These are phyloP conservation scores for Fusarium neocosmosporiellum DNA, from an alignment of 2,329 filamentous ascomycete species.

Conservation along the genomic window DNA sequence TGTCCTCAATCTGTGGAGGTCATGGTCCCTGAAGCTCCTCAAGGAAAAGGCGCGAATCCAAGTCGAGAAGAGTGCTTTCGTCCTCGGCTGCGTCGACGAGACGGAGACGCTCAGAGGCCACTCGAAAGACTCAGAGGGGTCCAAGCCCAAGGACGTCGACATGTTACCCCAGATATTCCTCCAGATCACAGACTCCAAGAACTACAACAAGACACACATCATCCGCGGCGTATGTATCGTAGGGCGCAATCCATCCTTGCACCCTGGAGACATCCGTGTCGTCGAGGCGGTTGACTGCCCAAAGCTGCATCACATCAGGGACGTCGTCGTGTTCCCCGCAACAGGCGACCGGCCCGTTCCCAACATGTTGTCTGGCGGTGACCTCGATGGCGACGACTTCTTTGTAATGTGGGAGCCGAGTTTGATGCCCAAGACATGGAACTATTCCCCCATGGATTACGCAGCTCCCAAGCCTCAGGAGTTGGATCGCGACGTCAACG, in stretches of 20 bases:
- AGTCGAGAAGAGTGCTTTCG: slow-evolving; percentile 84
- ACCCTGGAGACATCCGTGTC: slow-evolving; percentile 90
- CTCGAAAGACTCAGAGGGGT: slow-evolving; percentile 58
- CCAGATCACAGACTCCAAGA: slow-evolving; percentile 74
- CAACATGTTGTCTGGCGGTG: slow-evolving; percentile 95
- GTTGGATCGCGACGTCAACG: slow-evolving; percentile 71
- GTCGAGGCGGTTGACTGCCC: slow-evolving; percentile 84
- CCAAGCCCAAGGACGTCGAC: slow-evolving; percentile 56
- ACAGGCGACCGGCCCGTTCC: slow-evolving; percentile 86
- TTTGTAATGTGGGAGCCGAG: slow-evolving; percentile 90
- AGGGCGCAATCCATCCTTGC: slow-evolving; percentile 91
- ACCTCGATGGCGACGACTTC: slow-evolving; percentile 96
- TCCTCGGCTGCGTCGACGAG: slow-evolving; percentile 91
- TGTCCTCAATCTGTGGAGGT: slow-evolving; percentile 83
- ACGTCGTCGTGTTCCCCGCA: slow-evolving; percentile 89
- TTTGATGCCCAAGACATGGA: slow-evolving; percentile 77
- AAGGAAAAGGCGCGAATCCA: slow-evolving; percentile 93
- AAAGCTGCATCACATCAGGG: slow-evolving; percentile 78
- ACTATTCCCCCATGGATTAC: slow-evolving; percentile 83
- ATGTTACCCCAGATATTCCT: slow-evolving; percentile 88
- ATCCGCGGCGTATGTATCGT: slow-evolving; percentile 84
- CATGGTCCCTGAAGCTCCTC: slow-evolving; percentile 88
- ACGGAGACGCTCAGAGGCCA: slow-evolving; percentile 80
- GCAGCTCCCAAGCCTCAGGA: slow-evolving; percentile 65
- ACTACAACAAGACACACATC: slow-evolving; percentile 67